Evolutionary conservation across 176 grass and related monocot genomes (phyloP), one percentile per base, ranked within the genome.

Genomic region (Triticum aestivum): DNA sequence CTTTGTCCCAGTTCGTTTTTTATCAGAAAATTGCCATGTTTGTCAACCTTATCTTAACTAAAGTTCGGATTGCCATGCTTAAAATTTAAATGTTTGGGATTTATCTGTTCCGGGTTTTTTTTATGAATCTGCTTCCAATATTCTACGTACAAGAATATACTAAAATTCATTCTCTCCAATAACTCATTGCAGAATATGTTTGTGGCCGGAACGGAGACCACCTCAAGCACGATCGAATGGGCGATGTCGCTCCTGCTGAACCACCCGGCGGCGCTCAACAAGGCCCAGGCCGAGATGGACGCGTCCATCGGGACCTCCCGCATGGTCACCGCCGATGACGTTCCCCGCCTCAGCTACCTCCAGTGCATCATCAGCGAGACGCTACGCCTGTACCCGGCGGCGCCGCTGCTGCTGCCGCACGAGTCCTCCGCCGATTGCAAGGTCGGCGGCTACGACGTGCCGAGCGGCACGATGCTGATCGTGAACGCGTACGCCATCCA

Each of bases 161-260:
- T 14, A 47, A 4, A 69, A 15, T 14, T 24, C 0, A 11, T 47
- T 79, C 1, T 70, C 11, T 58, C 2, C 9, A 41, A 3, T 11
- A 20, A 10, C 51, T 33, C 33, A 8, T 0, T 21, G 49, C 5
- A 90, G 88, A 33, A 37, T 15, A 7, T 92, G 2, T n/a, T 94
- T 5, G 13, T 49, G 1, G 93, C 85, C 3, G 89, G 89, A 58
- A 91, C 90, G 0, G 93, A 92, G 26, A 92, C 88, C 1, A 83
- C 90, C 1, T 65, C 90, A 2, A 75, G 20, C 4, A 95, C 82
- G 8, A 29, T 54, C 2, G 89, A 92, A 76, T 97, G 91, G 94
- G 83, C 85, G 1, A 84, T 97, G 79, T 79, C 94, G 0, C 89
- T 97, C 3, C 79, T 97, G 34, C 65, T 94, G 30, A 97, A 97